Percentiles rank a stretch among this genome's conserved stretches.
Evolutionary conservation across 108 stramenopile species (phyloP).

Genomic region (Aurantiochytrium sp.): DNA sequence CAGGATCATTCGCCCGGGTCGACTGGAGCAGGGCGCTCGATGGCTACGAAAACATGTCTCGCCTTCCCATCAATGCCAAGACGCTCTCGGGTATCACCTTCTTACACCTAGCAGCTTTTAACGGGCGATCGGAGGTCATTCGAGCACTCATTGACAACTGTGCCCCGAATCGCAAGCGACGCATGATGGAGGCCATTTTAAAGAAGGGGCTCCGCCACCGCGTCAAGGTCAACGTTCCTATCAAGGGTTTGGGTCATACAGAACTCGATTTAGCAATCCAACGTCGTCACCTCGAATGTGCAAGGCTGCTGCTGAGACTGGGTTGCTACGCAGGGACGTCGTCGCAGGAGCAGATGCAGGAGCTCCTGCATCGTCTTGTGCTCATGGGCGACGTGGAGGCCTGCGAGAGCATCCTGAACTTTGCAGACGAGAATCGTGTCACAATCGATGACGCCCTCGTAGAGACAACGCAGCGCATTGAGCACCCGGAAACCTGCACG

Average conservation of each 20-base stretch:
- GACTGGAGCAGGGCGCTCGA: background rate
- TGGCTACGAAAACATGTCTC: background rate
- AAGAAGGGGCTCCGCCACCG: background rate
- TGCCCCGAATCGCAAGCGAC: background rate
- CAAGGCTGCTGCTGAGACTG: background rate
- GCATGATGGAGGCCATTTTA: background rate
- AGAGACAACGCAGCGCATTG: background rate
- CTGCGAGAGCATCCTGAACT: constrained; percentile 15
- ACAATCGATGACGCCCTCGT: background rate
- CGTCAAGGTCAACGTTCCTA: background rate
- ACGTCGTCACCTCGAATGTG: background rate
- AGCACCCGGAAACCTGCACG: constrained; percentile 15
- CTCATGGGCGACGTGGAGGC: constrained; percentile 14
- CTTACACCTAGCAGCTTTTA: background rate
- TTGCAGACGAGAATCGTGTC: background rate
- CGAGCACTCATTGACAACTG: background rate
- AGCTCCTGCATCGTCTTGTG: background rate
- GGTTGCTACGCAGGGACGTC: background rate
- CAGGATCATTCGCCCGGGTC: background rate
- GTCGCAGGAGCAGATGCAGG: background rate
- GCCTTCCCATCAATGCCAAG: background rate
- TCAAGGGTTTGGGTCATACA: background rate
- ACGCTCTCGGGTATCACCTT: constrained; percentile 8
- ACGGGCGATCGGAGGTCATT: background rate
- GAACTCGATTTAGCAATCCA: background rate